Evolutionary conservation across 2,329 filamentous ascomycete genomes (phyloP), one percentile per base, ranked within the genome.

Genomic region (Colletotrichum magnum): DNA sequence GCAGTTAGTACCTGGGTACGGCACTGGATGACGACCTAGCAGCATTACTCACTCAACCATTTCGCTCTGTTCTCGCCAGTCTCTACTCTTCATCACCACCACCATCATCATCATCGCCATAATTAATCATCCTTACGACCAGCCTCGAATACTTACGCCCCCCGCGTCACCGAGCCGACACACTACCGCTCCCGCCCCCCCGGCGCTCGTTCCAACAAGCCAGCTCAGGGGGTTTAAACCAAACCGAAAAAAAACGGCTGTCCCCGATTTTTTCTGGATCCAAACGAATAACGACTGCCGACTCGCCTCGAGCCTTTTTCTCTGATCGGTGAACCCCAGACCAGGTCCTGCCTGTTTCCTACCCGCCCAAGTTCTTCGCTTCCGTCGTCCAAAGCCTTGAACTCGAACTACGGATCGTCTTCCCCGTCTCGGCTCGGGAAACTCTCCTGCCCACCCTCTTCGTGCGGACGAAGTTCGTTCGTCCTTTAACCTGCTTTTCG

Each of bases 301-400:
- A 56, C 47, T 66, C 56, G 56, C 61, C 57, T 58, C 61, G 18
- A 54, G 43, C 53, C 48, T 53, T 64, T 47, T 24, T 36, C 53
- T 28, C 41, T 54, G 66, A 62, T 60, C 66, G 66, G 66, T 69
- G 66, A 69, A 60, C 56, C 64, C 56, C 56, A 57, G 56, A 66
- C 66, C 62, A 66, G 66, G 66, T 69, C 12, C 36, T 52, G 66
- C 66, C 66, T 61, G 66, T 43, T 39, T 66, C 50, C 54, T 65
- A 45, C 56, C 66, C 66, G 61, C 62, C 63, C 18, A 36, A n/a
- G 26, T 57, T 61, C 57, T 51, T 69, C 56, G 51, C n/a, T 21
- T 12, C 13, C 60, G 65, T 68, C 61, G 48, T 62, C 59, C 50
- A 62, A 62, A 52, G 56, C 51, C 62, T 56, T 57, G 56, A 36